A percentile compares a stretch with the other conserved stretches of the same genome.
Conservation (phyloP, 2,329 filamentous ascomycete genomes). For the Pseudogymnoascus sp. region DNA sequence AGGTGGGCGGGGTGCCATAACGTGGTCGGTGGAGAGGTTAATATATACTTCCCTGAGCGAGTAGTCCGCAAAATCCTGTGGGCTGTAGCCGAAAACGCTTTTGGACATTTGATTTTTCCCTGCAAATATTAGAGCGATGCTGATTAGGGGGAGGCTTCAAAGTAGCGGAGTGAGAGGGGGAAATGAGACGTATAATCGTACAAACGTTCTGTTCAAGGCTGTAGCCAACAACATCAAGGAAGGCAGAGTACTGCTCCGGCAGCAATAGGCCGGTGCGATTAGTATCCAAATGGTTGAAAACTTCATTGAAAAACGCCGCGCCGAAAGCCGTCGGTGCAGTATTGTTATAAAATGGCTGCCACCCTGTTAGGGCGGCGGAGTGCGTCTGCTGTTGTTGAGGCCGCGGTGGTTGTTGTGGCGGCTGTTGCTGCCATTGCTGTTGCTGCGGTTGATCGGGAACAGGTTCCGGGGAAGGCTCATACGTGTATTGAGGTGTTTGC, state of each 20-base stretch:
- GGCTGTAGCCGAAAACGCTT: conserved; percentile 6
- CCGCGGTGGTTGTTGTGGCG: not conserved
- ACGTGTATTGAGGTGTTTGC: not conserved
- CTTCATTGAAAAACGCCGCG: conserved; percentile 12
- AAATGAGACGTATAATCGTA: conserved; percentile 13
- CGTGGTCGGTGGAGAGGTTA: conserved; percentile 13
- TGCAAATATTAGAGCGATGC: not conserved
- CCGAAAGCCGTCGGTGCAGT: conserved; percentile 18
- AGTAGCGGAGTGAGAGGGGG: not conserved
- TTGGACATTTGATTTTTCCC: not conserved
- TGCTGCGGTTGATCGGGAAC: not conserved
- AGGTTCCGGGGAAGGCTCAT: not conserved
- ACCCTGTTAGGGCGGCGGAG: conserved; percentile 22
- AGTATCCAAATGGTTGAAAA: conserved; percentile 21
- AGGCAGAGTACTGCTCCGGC: conserved; percentile 20
- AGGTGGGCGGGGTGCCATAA: not conserved
- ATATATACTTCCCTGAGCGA: conserved; percentile 12
- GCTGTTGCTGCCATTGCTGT: too few relatives aligned
- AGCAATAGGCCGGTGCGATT: conserved; percentile 19
- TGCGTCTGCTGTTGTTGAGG: not conserved
- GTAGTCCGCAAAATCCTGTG: conserved; percentile 13
- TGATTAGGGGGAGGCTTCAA: not conserved
- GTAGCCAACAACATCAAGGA: conserved; percentile 20
- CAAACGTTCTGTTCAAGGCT: conserved; percentile 18
- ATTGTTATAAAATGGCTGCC: conserved; percentile 20